Evolutionary conservation across 2,329 filamentous ascomycete species (phyloP).

Genomic region (Zymoseptoria crescenta): DNA sequence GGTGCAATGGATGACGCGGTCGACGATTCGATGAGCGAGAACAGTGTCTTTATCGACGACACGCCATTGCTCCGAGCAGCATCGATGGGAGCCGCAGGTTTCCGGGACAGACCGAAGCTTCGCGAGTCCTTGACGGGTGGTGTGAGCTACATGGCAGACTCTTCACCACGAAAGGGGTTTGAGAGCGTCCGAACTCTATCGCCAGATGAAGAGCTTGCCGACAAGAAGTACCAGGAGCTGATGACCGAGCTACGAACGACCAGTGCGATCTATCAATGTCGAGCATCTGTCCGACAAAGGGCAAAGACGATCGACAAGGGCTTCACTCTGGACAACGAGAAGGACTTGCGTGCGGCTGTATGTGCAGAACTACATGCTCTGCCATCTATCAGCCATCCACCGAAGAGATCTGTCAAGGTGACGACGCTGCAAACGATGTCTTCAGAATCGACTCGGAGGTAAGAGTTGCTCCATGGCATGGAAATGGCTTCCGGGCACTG

Average conservation of each 20-base stretch:
- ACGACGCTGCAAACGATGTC: conserved; percentile 41
- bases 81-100: conserved; percentile 22
- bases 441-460: conserved; percentile 22
- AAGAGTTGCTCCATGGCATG: no score
- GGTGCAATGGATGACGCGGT: conserved; percentile 31
- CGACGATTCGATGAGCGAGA: conserved; percentile 32
- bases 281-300: conserved; percentile 23
- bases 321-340: conserved; percentile 34
- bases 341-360: conserved; percentile 43
- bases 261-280: conserved; percentile 33
- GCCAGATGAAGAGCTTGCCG: conserved; percentile 39
- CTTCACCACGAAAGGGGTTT: conserved; percentile 32
- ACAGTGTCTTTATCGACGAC: conserved; percentile 35
- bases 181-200: conserved; percentile 37
- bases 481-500: no score
- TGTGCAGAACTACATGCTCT: conserved; percentile 41
- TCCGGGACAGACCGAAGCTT: conserved; percentile 16
- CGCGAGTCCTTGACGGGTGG: conserved; percentile 32
- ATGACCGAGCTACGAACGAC: conserved; percentile 35
- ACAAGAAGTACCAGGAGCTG: conserved; percentile 36
- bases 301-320: conserved; percentile 24
- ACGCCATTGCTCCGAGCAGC: conserved; percentile 43
- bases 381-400: conserved; percentile 46
- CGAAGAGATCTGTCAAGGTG: conserved; percentile 40
- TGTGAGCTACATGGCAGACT: conserved; percentile 31